These are phyloP conservation scores for Termitomyces sp. DNA, from an alignment of 1,284 basidiomycete genomes.

Conservation along the genomic window DNA sequence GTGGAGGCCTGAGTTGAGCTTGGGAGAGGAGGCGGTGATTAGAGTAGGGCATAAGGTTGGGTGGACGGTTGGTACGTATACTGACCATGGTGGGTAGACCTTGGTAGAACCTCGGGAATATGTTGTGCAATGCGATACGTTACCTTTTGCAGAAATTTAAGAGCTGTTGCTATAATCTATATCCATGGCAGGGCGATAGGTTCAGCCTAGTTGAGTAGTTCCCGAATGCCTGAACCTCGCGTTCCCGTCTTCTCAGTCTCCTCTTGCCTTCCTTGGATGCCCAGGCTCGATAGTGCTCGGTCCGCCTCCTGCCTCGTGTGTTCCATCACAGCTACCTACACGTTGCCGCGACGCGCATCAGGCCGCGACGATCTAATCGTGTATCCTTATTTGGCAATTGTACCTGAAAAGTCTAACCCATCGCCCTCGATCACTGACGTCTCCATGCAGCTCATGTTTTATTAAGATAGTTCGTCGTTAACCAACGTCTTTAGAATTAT, in stretches of 20 bases:
- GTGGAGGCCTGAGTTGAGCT: slow-evolving; percentile 12
- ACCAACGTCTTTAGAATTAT: neutral
- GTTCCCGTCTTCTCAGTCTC: neutral
- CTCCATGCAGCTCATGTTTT: neutral
- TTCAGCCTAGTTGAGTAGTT: neutral
- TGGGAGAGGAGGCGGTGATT: neutral
- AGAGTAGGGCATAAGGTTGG: slow-evolving; percentile 8
- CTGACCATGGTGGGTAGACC: slow-evolving; percentile 14
- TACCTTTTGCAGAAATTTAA: neutral
- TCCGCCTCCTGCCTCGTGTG: neutral
- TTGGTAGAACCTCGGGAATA: neutral
- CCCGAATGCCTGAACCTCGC: neutral
- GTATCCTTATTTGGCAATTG: neutral
- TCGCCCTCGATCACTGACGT: neutral
- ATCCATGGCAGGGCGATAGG: too few relatives aligned
- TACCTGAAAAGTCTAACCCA: neutral
- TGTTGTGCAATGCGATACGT: neutral
- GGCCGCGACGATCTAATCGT: neutral
- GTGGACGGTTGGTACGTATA: neutral
- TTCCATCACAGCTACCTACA: neutral
- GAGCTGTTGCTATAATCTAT: too few relatives aligned
- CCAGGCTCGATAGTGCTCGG: too few relatives aligned
- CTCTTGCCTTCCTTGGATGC: neutral
- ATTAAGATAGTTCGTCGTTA: neutral
- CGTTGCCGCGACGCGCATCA: neutral